These are phyloP conservation scores for Parasitella parasitica DNA, from an alignment of 371 early-diverging fungal species.

Conservation along the genomic window DNA sequence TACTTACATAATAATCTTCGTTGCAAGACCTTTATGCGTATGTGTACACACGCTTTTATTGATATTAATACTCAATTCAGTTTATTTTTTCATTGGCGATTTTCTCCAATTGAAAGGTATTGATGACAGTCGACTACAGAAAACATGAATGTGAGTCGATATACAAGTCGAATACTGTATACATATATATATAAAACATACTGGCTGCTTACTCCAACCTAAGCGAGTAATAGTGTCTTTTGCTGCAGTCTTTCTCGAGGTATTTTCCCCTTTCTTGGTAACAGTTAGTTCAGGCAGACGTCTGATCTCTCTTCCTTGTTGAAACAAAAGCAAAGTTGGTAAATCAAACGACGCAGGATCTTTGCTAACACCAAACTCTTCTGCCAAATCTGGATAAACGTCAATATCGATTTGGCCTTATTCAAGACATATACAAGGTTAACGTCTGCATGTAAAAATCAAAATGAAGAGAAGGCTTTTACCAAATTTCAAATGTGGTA, in stretches of 20 bases:
- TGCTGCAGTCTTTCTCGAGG: slow-evolving; percentile 27
- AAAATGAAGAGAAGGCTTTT: slow-evolving; percentile 1
- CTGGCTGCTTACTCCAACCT: slow-evolving; percentile 50
- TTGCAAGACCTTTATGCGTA: too few species aligned
- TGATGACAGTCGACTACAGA: slow-evolving; percentile 38
- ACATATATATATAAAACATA: slow-evolving; percentile 19
- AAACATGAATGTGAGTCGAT: not conserved
- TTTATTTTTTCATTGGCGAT: slow-evolving; percentile 27
- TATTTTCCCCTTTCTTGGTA: slow-evolving; percentile 20
- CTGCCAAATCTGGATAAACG: slow-evolving; percentile 40
- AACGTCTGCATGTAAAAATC: not conserved
- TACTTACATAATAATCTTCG: not conserved
- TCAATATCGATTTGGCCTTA: slow-evolving; percentile 50
- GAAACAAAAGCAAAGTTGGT: slow-evolving; percentile 46
- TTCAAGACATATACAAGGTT: not conserved
- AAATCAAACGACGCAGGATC: slow-evolving; percentile 53
- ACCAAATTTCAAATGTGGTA: slow-evolving; percentile 43
- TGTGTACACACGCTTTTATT: too few species aligned
- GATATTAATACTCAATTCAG: not conserved
- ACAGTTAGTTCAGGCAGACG: slow-evolving; percentile 44
- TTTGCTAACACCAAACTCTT: slow-evolving; percentile 45
- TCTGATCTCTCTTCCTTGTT: slow-evolving; percentile 41
- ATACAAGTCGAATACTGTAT: not conserved
- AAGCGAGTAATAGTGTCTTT: slow-evolving; percentile 51
- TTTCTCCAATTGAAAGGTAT: slow-evolving; percentile 40